Conservation (phyloP, 176 grass and related monocot species). For the Typha latifolia region DNA sequence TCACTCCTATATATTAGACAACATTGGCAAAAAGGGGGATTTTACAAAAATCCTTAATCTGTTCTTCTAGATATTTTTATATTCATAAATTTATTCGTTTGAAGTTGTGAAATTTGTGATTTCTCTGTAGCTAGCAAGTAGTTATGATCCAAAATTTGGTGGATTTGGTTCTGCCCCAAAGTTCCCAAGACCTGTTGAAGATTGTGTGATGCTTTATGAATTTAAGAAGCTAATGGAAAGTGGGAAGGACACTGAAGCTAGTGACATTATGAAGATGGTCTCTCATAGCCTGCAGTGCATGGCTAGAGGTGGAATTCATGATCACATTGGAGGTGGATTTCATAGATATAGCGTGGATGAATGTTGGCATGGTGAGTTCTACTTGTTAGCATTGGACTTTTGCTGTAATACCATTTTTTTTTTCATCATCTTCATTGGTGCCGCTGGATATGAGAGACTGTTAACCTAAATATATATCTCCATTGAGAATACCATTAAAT, state of each 20-base stretch:
- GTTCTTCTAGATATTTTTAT: too few relatives aligned
- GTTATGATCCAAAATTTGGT: constrained; percentile 78
- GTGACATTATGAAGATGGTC: constrained; percentile 62
- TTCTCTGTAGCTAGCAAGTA: constrained; percentile 42
- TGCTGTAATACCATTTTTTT: neutral
- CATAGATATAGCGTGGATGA: constrained; percentile 97
- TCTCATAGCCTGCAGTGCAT: constrained; percentile 74
- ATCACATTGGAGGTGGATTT: constrained; percentile 90
- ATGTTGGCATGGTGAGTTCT: constrained; percentile 74
- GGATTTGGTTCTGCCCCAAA: constrained; percentile 90
- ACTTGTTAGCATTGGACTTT: neutral
- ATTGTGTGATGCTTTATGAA: constrained; percentile 72
- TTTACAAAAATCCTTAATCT: too few relatives aligned
- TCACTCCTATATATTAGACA: too few relatives aligned
- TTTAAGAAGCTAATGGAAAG: constrained; percentile 45
- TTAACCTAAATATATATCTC: too few relatives aligned
- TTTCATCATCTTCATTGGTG: neutral
- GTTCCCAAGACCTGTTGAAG: constrained; percentile 87
- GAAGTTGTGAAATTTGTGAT: neutral
- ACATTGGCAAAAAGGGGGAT: too few relatives aligned
- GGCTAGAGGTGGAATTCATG: constrained; percentile 92
- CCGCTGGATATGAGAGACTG: too few relatives aligned
- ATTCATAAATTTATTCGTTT: neutral
- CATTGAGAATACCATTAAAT: too few relatives aligned
- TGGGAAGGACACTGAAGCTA: constrained; percentile 43